Base-by-base conservation (phyloP, 2,329 filamentous ascomycete genomes). In the Epichloe festucae region DNA sequence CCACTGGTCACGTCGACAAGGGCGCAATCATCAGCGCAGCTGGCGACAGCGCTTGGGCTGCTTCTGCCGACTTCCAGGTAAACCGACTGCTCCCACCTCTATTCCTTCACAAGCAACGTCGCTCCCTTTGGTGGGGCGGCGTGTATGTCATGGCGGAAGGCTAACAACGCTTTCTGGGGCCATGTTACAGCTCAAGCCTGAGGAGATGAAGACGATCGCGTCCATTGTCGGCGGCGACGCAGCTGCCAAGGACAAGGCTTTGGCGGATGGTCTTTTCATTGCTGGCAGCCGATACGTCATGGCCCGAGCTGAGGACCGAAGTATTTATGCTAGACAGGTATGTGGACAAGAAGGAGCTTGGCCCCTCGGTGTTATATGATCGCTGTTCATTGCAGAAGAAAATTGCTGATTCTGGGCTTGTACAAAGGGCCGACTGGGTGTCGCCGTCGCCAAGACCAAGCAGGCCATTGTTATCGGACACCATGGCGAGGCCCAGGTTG, bases 391-490 rank as follows among this genome's bases (percentile, higher is more conserved):
- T 7, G 8, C 11, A 17, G 1, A 3, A 17, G 1, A 3, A 27
- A 6, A 19, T 49, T 19, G 8, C 47, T 49, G 39, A 49, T 14
- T 8, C 10, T 27, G 10, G 17, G 34, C 46, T 52, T n/a, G 2
- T 3, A 8, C 7, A 55, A 57, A 79, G 76, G 89, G 87, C 61
- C 87, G 84, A 67, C 80, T 84, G 66, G 93, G 93, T 58, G 72
- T 95, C 63, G 76, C 85, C 65, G 80, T 93, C 62, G 83, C 84
- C 71, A 95, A 94, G 77, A 94, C 91, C 63, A 84, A 78, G 64
- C 85, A 94, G 72, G 88, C 89, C 60, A 83, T 97, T 67, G 80
- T 98, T 66, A 73, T 98, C 67, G 86, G 82, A 60, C 89, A 95
- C 75, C 89, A 97, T 77, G 77, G 76, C 59, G 88, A 95, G 68